Evolutionary conservation across 108 stramenopile genomes (phyloP).

Genomic region (Schizochytrium sp.): DNA sequence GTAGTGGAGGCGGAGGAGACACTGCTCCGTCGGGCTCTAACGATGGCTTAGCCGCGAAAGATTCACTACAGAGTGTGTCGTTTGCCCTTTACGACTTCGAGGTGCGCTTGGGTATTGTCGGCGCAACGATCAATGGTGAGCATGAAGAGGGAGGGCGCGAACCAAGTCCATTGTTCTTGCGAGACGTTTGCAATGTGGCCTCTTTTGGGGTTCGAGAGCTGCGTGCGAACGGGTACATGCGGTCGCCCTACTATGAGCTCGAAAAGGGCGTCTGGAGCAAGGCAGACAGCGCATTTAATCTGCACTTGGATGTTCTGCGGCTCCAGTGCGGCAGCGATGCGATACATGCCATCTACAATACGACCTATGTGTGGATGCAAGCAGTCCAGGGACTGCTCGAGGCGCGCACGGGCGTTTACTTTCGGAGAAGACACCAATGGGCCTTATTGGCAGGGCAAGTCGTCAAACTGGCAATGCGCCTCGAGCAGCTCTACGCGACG

Average conservation of each 20-base stretch:
- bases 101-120: background rate
- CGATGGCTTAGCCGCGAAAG: background rate
- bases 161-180: background rate
- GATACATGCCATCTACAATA: background rate
- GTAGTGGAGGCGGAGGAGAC: no score
- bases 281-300: background rate
- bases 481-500: background rate
- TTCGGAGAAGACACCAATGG: background rate
- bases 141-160: background rate
- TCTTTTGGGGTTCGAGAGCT: background rate
- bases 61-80: background rate
- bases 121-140: background rate
- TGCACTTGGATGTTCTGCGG: background rate
- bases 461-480: background rate
- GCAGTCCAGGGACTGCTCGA: background rate
- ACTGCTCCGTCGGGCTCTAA: no score
- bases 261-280: background rate
- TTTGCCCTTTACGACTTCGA: background rate
- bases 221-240: background rate
- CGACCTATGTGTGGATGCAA: background rate
- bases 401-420: background rate
- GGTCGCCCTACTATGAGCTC: background rate
- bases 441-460: background rate
- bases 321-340: background rate
- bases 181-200: background rate